Evolutionary conservation across 1,139 yeast species (phyloP), one percentile per base, ranked within the genome.

Genomic region (Suhomyces panamericanus): DNA sequence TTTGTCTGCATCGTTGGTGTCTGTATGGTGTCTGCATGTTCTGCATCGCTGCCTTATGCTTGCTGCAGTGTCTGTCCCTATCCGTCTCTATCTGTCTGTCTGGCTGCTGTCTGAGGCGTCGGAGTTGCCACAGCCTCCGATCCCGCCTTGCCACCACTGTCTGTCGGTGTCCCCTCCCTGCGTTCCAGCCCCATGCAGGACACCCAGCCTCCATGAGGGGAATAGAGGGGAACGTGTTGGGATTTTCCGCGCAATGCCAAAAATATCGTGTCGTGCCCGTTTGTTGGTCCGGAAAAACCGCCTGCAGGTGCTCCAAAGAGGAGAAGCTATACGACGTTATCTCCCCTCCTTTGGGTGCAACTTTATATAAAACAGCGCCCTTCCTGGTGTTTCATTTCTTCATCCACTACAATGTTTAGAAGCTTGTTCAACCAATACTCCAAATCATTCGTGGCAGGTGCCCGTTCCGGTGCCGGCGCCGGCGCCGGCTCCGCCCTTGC

Each of bases 261-360:
- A 35, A 26, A 27, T 15, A 35, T 12, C 31, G n/a, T 16, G 17
- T 31, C 38, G 17, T 24, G 37, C 27, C 32, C 34, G 28, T 27
- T 31, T 40, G 48, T 44, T 44, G 48, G 48, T 34, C 29, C 48
- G 48, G 48, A 44, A 44, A 44, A 44, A 40, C 48, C 41, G 13
- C 38, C 35, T 16, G 37, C 43, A 32, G 32, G 20, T 29, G 28
- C 26, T 13, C 36, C 28, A 34, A 34, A 34, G 37, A 43, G 43
- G 43, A 39, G 42, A 39, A 29, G 17, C 42, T 43, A 39, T 37
- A 40, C 43, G 35, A 39, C 35, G 40, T 43, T 41, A 43, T 42
- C 50, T 48, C 51, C 51, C 51, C 51, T 48, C 51, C 37, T 33
- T 42, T 48, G 44, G 48, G 37, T 44, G 42, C 46, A 37, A 41